phyloP scores from a whole-genome alignment of 1,284 basidiomycete species.

The Vanrija humicola region DNA sequence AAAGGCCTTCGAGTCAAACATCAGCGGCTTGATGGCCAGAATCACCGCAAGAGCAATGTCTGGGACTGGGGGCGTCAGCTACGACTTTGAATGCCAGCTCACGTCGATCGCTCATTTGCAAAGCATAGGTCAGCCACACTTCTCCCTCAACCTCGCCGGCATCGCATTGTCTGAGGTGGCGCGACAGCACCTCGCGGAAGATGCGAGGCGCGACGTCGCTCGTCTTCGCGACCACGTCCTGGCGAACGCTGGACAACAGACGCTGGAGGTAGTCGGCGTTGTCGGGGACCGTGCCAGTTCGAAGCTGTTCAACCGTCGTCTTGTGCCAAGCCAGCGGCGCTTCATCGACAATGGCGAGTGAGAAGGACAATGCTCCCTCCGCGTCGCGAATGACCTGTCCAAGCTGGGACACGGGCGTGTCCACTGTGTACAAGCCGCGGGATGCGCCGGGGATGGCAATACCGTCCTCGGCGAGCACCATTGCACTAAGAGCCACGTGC shows the following conservation, averaged over 20 bases:
- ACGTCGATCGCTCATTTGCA: conserved; percentile 63
- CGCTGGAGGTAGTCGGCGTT: conserved; percentile 33
- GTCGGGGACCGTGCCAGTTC: conserved; percentile 9
- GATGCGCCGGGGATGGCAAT: conserved; percentile 54
- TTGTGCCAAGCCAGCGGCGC: conserved; percentile 54
- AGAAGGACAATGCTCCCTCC: conserved; percentile 64
- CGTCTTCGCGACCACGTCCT: conserved; percentile 6
- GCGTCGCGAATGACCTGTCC: conserved; percentile 54
- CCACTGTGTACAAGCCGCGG: conserved; percentile 55
- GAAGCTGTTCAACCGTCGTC: conserved; percentile 49
- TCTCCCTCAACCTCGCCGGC: conserved; percentile 65
- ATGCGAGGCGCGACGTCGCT: conserved; percentile 56
- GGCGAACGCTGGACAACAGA: conserved; percentile 18
- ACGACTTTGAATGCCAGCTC: conserved; percentile 4
- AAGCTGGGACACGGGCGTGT: conserved; percentile 50
- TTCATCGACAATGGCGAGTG: conserved; percentile 56
- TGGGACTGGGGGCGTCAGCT: conserved; percentile 55
- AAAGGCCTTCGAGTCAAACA: conserved; percentile 67
- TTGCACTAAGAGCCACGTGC: conserved; percentile 34
- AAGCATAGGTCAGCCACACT: conserved; percentile 66
- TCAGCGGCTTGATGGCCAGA: conserved; percentile 59
- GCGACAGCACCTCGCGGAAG: conserved; percentile 59
- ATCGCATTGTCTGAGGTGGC: conserved; percentile 57
- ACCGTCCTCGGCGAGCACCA: conserved; percentile 49
- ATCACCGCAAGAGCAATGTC: conserved; percentile 64